Percentiles rank a stretch among this genome's conserved stretches.
These are phyloP conservation scores for Lipomyces sp. DNA, from an alignment of 805 yeast species.

Conservation along the genomic window DNA sequence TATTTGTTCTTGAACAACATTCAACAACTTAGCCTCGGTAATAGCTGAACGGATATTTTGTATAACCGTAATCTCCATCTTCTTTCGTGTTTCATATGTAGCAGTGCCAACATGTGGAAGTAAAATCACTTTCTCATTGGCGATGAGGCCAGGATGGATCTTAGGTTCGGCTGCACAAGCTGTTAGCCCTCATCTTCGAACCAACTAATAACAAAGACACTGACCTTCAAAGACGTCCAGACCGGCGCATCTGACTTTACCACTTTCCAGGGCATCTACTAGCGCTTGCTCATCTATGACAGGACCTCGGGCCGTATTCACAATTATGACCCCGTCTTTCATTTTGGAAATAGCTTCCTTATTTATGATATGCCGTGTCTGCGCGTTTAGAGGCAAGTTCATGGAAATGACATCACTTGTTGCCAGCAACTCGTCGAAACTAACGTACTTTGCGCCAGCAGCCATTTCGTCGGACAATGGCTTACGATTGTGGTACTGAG, in stretches of 20 bases:
- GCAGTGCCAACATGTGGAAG: constrained; percentile 94
- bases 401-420: constrained; percentile 72
- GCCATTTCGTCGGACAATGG: constrained; percentile 65
- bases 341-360: constrained; percentile 62
- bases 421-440: constrained; percentile 67
- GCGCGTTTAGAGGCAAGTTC: constrained; percentile 74
- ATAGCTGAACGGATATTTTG: constrained; percentile 66
- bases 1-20: constrained; percentile 75
- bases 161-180: constrained; percentile 54
- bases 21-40: constrained; percentile 67
- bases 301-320: constrained; percentile 90
- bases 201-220: not conserved
- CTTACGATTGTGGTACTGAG: constrained; percentile 73
- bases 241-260: constrained; percentile 62
- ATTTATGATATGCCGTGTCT: constrained; percentile 72
- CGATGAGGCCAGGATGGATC: constrained; percentile 58
- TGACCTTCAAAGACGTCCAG: constrained; percentile 65
- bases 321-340: constrained; percentile 77
- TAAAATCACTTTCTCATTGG: constrained; percentile 58
- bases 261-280: constrained; percentile 55
- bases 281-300: constrained; percentile 65
- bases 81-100: constrained; percentile 69
- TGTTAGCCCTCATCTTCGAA: not conserved
- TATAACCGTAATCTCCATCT: constrained; percentile 81
- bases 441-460: constrained; percentile 69